Base-by-base conservation (phyloP, 345 rosid genomes). In the Lumnitzera racemosa region DNA sequence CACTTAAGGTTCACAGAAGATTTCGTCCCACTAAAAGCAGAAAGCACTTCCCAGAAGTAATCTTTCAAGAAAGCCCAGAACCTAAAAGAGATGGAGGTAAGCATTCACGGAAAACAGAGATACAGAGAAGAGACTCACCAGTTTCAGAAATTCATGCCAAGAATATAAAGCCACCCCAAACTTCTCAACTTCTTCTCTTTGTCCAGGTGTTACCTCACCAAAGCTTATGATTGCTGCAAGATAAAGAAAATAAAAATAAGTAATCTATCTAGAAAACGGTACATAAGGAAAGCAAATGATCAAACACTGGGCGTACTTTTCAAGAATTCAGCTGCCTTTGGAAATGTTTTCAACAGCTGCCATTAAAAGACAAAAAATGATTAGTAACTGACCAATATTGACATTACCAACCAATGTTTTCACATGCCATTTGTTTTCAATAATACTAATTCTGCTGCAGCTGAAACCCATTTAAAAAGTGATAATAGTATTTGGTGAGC, bases 151-250 rank as follows among this genome's bases (percentile, higher is more conserved):
- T 23, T 85, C 88, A 20, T 88, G 85, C 97, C 97, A 95, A 58
- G 95, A 67, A 72, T 90, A 87, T 47, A 75, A 76, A 24, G 72
- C 70, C 71, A 88, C 63, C 46, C 88, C 89, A 68, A 61, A 72
- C 69, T 74, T 82, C 68, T 78, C 81, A 70, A 80, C 81, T 67
- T 80, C 87, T 69, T 70, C 85, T 71, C 66, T 83, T 67, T 95
- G 85, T 61, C 73, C 82, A 50, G 69, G 63, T 61, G 90, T 72
- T 67, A 88, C 74, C 79, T 78, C 85, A 60, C 97, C 96, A 73
- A 95, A 90, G 76, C 99, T 95, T 72, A 95, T 95, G 70, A 95
- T 79, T 77, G 91, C 99, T 90, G 74, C 81, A 74, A 5, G 56
- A 53, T 15, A 51, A 69, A 55, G 46, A 50, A 58, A 24, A 62